Evolutionary conservation across 2,329 filamentous ascomycete species (phyloP), one percentile per base, ranked within the genome.

Genomic region (Helminthosporium solani): DNA sequence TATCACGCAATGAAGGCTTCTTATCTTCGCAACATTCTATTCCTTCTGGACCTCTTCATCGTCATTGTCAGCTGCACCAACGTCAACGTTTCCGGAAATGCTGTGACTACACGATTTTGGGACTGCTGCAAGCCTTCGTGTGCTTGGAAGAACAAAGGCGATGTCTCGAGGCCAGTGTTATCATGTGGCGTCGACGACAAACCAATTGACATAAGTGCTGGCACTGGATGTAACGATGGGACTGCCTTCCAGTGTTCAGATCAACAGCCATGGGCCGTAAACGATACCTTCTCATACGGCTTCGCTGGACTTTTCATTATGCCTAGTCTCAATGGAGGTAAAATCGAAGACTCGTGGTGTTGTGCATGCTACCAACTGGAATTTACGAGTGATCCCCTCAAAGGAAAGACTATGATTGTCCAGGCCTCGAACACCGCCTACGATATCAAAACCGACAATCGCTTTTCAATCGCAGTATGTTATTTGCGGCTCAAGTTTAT

Each of bases 71-170:
- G 53, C 38, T 44, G 51, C 39, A 42, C 56, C 5, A 40, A 54
- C 37, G 56, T 64, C 41, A 58, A 63, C 42, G 56, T 62, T 43
- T 60, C 56, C 33, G 65, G 67, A 27, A 57, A 62, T 33, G 64
- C 65, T 14, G 33, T 67, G 33, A 70, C 67, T 11, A 68, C 64
- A 33, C 64, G 67, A 9, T 70, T 63, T 52, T 71, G 66, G 66
- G 84, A 87, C 65, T 87, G 85, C 73, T 87, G 84, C 73, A 88
- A 88, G 74, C 79, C 83, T 19, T 84, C 81, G 16, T 87, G 84
- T 64, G 75, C 75, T 3, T 77, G 83, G 83, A 63, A 73, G 11
- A 75, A 68, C 43, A 86, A 86, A 65, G 80, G 78, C 12, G 51
- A 73, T 33, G 75, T 82, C 64, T 71, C 68, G 47, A 61, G 63